Percentiles rank a stretch among this genome's conserved stretches.
These are phyloP conservation scores for Plasmodium cynomolgi DNA, from an alignment of 169 alveolate species.

Conservation along the genomic window DNA sequence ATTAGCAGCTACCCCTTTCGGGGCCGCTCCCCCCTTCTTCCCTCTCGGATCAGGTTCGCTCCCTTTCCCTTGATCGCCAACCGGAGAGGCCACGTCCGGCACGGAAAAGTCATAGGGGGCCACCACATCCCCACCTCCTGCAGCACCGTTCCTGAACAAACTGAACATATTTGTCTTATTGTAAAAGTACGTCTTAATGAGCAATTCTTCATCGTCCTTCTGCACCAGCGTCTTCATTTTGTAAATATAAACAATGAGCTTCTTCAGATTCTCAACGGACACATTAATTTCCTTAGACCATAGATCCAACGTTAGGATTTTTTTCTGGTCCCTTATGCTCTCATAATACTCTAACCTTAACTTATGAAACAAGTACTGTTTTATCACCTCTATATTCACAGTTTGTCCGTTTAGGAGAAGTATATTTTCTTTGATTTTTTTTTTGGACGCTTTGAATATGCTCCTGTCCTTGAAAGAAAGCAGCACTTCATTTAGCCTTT, in stretches of 20 bases:
- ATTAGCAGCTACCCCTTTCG: neutral
- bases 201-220: constrained; percentile 71
- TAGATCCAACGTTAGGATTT: constrained; percentile 52
- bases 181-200: constrained; percentile 63
- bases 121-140: neutral
- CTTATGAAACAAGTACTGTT: constrained; percentile 54
- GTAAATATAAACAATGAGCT: constrained; percentile 65
- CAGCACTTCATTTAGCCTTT: constrained; percentile 12
- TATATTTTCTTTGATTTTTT: constrained; percentile 41
- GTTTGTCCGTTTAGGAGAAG: constrained; percentile 66
- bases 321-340: constrained; percentile 68
- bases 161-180: constrained; percentile 64
- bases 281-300: constrained; percentile 75
- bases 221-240: constrained; percentile 66
- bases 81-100: neutral
- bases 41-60: neutral
- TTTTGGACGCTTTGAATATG: constrained; percentile 19
- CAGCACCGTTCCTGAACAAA: constrained; percentile 26
- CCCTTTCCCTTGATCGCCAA: neutral
- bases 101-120: neutral
- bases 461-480: constrained; percentile 37
- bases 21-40: neutral
- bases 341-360: constrained; percentile 72
- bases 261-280: constrained; percentile 52
- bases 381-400: constrained; percentile 37